Base-by-base conservation (phyloP, 768 basidiomycete species). In the Kwoniella newhampshirensis region DNA sequence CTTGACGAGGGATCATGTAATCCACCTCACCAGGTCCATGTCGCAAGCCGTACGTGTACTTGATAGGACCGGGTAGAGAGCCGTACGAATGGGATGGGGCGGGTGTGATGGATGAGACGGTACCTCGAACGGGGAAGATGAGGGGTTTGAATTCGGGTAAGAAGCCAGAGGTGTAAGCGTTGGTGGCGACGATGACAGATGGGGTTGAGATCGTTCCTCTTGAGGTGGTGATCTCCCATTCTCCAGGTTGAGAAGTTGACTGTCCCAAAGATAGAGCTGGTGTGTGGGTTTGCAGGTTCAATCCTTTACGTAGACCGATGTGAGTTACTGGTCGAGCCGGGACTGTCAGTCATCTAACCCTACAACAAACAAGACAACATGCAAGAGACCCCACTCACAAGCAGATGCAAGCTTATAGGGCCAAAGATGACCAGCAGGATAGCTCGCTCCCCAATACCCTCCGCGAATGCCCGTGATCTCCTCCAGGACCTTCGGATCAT, bases 121-220 rank as follows among this genome's bases (percentile, higher is more conserved):
- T 61, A 9, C 68, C 68, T 39, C 68, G 45, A 1, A 69, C 68
- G 20, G 70, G 70, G 23, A 59, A 55, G 30, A 71, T 66, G 7
- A 57, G 46, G 15, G 41, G 25, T 41, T 55, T 67, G 43, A 91
- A 73, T 53, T 84, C 81, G 0, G 88, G 87, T 12, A 96, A 79
- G 44, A 94, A 82, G 63, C 87, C 81, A 1, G 85, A 83, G 5
- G 86, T 83, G 60, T 92, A 92, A 0, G 80, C 92, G 65, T 96
- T 96, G 12, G 89, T 91, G 0, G 89, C 89, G 68, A 93, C 87
- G 6, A 96, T 78, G 40, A 94, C 81, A 51, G 84, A 82, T 20
- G 79, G 72, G 63, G 86, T 84, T 3, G 70, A 36, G 28, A 91
- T 74, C 0, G 67, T 58, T 0, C 91, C 90, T 15, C 89, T 81